A percentile compares a stretch with the other conserved stretches of the same genome.
These are phyloP conservation scores for Penicillium sp. DNA, from an alignment of 2,329 filamentous ascomycete genomes.

Conservation along the genomic window DNA sequence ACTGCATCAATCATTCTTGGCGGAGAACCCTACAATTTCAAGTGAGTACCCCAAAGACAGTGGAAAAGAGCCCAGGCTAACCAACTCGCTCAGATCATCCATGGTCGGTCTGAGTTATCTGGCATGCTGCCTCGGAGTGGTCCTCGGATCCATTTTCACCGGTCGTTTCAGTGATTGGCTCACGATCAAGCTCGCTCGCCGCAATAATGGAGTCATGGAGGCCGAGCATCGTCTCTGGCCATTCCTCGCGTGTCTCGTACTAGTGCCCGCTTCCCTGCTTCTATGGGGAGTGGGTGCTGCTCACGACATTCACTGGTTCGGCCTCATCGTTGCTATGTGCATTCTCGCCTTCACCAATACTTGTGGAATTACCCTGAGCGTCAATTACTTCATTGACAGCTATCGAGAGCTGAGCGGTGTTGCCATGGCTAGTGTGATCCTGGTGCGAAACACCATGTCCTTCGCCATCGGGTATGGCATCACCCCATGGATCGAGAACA, in stretches of 20 bases:
- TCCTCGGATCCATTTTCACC: slow-evolving; percentile 38
- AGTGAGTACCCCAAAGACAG: slow-evolving; percentile 16
- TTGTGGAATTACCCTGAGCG: slow-evolving; percentile 39
- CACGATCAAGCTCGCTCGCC: slow-evolving; percentile 39
- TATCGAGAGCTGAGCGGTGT: slow-evolving; percentile 44
- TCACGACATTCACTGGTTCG: slow-evolving; percentile 45
- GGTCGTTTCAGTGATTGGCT: slow-evolving; percentile 44
- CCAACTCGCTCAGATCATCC: slow-evolving; percentile 28
- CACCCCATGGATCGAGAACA: slow-evolving; percentile 48
- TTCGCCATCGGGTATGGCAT: slow-evolving; percentile 51
- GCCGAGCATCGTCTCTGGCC: slow-evolving; percentile 46
- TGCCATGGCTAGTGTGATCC: slow-evolving; percentile 45
- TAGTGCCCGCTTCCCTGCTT: slow-evolving; percentile 37
- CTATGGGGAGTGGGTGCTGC: slow-evolving; percentile 47
- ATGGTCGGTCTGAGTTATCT: slow-evolving; percentile 44
- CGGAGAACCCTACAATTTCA: slow-evolving; percentile 39
- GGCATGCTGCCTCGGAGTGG: slow-evolving; percentile 37
- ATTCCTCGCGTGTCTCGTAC: slow-evolving; percentile 35
- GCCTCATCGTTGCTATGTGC: slow-evolving; percentile 46
- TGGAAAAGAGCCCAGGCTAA: slow-evolving; percentile 10
- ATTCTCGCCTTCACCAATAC: slow-evolving; percentile 43
- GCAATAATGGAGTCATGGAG: slow-evolving; percentile 44
- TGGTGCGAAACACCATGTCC: slow-evolving; percentile 51
- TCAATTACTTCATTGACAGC: slow-evolving; percentile 45
- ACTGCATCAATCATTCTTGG: slow-evolving; percentile 41